Conservation (phyloP, 371 early-diverging fungal species). For the Dipsacomyces acuminosporus region DNA sequence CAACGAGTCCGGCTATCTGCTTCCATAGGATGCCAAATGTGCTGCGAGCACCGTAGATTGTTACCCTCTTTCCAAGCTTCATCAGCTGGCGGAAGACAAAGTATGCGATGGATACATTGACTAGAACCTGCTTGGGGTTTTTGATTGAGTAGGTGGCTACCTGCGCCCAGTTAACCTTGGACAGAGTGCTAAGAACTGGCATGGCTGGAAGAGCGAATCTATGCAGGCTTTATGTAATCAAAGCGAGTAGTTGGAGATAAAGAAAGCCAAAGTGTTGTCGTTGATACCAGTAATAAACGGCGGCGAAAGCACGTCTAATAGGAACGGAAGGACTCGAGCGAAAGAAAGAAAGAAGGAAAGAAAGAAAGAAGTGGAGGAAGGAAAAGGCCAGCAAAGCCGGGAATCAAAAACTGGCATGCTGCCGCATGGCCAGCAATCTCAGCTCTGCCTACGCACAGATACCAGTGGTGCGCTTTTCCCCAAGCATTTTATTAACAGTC, state of each 20-base stretch:
- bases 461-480: too few species aligned
- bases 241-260: background rate
- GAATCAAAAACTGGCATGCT: too few species aligned
- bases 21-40: conserved; percentile 18
- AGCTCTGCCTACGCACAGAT: too few species aligned
- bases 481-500: too few species aligned
- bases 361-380: too few species aligned
- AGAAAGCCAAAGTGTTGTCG: too few species aligned
- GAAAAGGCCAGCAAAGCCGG: too few species aligned
- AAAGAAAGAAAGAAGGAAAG: too few species aligned
- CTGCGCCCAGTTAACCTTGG: conserved; percentile 35
- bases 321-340: too few species aligned
- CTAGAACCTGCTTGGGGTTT: conserved; percentile 36
- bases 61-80: conserved; percentile 11
- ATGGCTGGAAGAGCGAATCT: background rate
- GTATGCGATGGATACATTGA: conserved; percentile 30
- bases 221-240: background rate
- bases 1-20: conserved; percentile 12
- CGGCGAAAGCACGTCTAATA: too few species aligned
- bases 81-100: conserved; percentile 22
- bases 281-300: too few species aligned
- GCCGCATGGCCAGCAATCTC: too few species aligned
- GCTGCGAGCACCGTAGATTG: conserved; percentile 29
- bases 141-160: conserved; percentile 21
- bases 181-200: conserved; percentile 38